These are phyloP conservation scores for Ramularia collo-cygni DNA, from an alignment of 2,329 filamentous ascomycete species.

Conservation along the genomic window DNA sequence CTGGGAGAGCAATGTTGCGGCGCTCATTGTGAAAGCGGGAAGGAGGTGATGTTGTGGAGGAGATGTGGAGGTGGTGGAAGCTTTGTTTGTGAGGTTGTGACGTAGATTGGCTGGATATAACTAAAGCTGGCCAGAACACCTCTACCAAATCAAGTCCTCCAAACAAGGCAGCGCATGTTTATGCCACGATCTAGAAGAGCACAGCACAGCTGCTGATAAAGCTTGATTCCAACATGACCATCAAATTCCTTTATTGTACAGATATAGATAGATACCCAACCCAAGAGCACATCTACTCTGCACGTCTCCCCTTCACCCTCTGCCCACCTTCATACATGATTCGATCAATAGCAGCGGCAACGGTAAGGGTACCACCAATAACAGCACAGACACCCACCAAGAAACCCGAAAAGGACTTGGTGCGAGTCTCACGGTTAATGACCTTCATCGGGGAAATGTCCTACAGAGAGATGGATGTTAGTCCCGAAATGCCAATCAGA, in stretches of 20 bases:
- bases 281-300: conserved; percentile 35
- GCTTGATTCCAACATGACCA: too few species aligned
- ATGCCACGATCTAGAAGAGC: too few species aligned
- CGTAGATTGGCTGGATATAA: too few species aligned
- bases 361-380: conserved; percentile 88
- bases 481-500: conserved; percentile 25
- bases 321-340: conserved; percentile 82
- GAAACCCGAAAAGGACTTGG: conserved; percentile 88
- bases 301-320: conserved; percentile 79
- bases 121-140: too few species aligned
- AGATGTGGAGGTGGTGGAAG: too few species aligned
- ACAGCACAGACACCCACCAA: conserved; percentile 90
- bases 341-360: conserved; percentile 87
- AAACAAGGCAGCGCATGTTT: too few species aligned
- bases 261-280: background rate
- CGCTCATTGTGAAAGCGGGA: conserved; percentile 14
- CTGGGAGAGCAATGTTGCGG: conserved; percentile 20
- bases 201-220: too few species aligned
- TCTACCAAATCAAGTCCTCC: too few species aligned
- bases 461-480: conserved; percentile 10
- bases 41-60: background rate
- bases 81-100: too few species aligned
- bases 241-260: background rate
- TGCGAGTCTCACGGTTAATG: conserved; percentile 85
- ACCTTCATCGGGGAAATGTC: conserved; percentile 99